Conservation (phyloP, 176 grass and related monocot species). For the Aechmea fasciata region DNA sequence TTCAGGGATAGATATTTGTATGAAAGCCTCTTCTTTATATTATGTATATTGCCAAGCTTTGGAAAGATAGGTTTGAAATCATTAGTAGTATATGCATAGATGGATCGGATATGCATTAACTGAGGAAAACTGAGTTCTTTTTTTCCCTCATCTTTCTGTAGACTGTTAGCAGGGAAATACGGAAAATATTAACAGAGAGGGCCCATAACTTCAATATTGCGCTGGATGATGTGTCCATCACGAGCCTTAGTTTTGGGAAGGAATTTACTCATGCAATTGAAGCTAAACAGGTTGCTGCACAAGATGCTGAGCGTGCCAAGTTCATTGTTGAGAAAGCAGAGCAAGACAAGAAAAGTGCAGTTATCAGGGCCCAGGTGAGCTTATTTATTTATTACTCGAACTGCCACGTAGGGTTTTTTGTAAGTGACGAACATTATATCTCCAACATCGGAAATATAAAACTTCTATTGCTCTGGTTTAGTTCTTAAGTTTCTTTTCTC, state of each 20-base stretch:
- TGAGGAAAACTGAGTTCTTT: not conserved
- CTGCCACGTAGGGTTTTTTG: too few relatives aligned
- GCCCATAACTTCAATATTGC: constrained; percentile 81
- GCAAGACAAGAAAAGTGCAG: constrained; percentile 71
- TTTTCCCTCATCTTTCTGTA: constrained; percentile 17
- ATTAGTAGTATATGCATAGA: not conserved
- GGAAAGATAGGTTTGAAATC: too few relatives aligned
- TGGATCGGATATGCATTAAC: not conserved
- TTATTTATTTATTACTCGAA: not conserved
- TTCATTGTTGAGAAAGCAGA: constrained; percentile 83
- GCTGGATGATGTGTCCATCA: constrained; percentile 94
- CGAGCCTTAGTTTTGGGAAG: constrained; percentile 75
- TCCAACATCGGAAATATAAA: too few relatives aligned
- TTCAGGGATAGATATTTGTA: too few relatives aligned
- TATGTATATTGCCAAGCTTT: too few relatives aligned
- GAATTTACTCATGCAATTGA: constrained; percentile 96
- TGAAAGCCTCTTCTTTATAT: too few relatives aligned
- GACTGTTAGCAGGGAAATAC: constrained; percentile 95
- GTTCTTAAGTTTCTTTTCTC: too few relatives aligned
- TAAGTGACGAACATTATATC: too few relatives aligned
- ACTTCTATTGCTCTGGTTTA: too few relatives aligned
- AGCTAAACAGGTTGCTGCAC: constrained; percentile 94
- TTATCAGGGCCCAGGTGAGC: constrained; percentile 69
- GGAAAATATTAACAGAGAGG: constrained; percentile 91
- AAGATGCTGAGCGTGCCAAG: constrained; percentile 81